Conservation (phyloP, 176 grass and related monocot species). For the Secale cereale region DNA sequence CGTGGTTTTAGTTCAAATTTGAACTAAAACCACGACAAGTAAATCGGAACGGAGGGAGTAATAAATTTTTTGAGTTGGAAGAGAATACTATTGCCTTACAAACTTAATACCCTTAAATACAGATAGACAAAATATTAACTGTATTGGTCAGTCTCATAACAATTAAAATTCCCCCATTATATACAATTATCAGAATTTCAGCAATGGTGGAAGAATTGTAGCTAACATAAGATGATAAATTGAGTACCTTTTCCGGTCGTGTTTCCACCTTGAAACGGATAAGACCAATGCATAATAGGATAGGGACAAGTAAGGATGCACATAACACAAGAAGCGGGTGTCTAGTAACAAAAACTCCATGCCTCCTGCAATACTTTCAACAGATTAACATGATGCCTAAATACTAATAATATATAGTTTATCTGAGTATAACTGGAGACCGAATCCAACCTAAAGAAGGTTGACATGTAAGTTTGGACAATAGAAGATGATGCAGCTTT, state of each 20-base stretch:
- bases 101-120: neutral
- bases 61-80: neutral
- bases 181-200: neutral
- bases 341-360: conserved; percentile 75
- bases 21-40: too few species aligned
- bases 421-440: conserved; percentile 23
- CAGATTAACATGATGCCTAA: conserved; percentile 26
- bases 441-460: conserved; percentile 69
- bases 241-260: conserved; percentile 75
- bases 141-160: neutral
- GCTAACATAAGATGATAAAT: neutral
- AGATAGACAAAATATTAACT: neutral
- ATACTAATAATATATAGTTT: conserved; percentile 31
- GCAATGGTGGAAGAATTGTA: conserved; percentile 5
- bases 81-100: neutral
- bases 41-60: too few species aligned
- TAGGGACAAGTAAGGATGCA: conserved; percentile 75
- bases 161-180: neutral
- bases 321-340: conserved; percentile 74
- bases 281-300: conserved; percentile 77
- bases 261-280: conserved; percentile 93
- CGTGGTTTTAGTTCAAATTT: too few species aligned
- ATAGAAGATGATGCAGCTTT: conserved; percentile 53
- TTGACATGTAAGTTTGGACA: conserved; percentile 85
- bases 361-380: conserved; percentile 62